A percentile compares a stretch with the other conserved stretches of the same genome.
phyloP scores from a whole-genome alignment of 495 filamentous ascomycete genomes.

The Amniculicola lignicola region DNA sequence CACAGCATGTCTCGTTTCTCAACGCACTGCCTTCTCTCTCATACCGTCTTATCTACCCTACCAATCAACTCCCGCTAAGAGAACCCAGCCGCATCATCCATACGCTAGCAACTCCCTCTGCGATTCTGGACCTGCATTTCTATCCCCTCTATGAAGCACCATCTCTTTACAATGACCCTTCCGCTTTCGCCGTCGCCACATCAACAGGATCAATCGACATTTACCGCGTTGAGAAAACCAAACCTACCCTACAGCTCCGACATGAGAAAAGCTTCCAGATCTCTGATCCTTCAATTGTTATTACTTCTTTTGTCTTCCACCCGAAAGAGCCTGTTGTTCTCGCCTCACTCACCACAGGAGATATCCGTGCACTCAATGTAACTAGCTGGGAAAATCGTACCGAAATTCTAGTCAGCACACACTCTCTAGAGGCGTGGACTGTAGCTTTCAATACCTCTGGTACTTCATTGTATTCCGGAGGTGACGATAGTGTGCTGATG shows the following conservation, averaged over 20 bases:
- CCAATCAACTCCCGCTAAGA: too few relatives aligned
- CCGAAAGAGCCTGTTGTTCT: not conserved
- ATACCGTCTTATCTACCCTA: too few relatives aligned
- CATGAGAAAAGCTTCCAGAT: too few relatives aligned
- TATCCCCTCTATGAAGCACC: conserved; percentile 17
- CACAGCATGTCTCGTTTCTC: not conserved
- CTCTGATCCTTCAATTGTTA: not conserved
- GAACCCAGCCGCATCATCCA: conserved; percentile 41
- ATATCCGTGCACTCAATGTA: too few relatives aligned
- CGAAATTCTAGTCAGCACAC: too few relatives aligned
- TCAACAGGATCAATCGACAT: conserved; percentile 68
- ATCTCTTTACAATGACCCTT: too few relatives aligned
- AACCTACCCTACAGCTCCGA: conserved; percentile 12
- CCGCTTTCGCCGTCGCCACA: conserved; percentile 64
- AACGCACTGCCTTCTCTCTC: not conserved
- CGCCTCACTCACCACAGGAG: not conserved
- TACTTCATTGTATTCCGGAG: conserved; percentile 58
- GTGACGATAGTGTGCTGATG: conserved; percentile 54
- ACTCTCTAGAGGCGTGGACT: conserved; percentile 69
- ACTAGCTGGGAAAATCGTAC: too few relatives aligned
- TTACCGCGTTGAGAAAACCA: conserved; percentile 48
- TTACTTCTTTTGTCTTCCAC: not conserved
- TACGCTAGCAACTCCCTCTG: conserved; percentile 58
- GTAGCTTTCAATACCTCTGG: conserved; percentile 49
- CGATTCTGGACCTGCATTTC: conserved; percentile 85